A percentile compares a stretch with the other conserved stretches of the same genome.
Evolutionary conservation across 1,284 basidiomycete species (phyloP).

Genomic region (Schizophyllum amplum): DNA sequence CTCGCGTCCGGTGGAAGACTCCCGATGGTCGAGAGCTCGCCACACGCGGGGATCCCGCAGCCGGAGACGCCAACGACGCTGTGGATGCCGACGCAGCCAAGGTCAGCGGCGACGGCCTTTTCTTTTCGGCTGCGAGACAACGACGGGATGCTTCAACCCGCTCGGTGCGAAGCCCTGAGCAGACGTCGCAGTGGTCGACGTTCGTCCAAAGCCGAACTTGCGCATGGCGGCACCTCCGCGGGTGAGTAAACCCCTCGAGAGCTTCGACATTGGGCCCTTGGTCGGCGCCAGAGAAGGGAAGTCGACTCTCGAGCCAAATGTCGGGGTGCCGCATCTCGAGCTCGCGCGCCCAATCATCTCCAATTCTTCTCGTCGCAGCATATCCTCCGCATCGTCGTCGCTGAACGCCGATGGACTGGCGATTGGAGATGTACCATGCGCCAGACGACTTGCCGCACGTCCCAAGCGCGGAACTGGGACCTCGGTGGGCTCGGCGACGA

Average conservation of each 20-base stretch:
- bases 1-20: not conserved
- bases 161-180: slow-evolving; percentile 1
- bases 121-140: slow-evolving; percentile 22
- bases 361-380: slow-evolving; percentile 3
- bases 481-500: slow-evolving; percentile 51
- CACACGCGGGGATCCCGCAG: slow-evolving; percentile 5
- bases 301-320: slow-evolving; percentile 43
- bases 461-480: slow-evolving; percentile 29
- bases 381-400: not conserved
- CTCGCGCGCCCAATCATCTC: slow-evolving; percentile 22
- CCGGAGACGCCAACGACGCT: no score
- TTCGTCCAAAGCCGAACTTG: slow-evolving; percentile 18
- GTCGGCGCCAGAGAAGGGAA: slow-evolving; percentile 21
- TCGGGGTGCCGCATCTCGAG: slow-evolving; percentile 47
- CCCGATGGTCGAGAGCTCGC: not conserved
- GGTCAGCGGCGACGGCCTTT: slow-evolving; percentile 28
- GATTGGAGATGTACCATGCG: slow-evolving; percentile 18
- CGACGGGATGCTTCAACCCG: slow-evolving; percentile 15
- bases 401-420: slow-evolving; percentile 2
- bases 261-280: not conserved
- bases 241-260: slow-evolving; percentile 15
- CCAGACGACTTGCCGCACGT: slow-evolving; percentile 18
- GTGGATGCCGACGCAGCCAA: no score
- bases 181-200: slow-evolving; percentile 12
- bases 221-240: slow-evolving; percentile 27